Conservation (phyloP, 495 filamentous ascomycete genomes). For the Penicillium robsamsonii region DNA sequence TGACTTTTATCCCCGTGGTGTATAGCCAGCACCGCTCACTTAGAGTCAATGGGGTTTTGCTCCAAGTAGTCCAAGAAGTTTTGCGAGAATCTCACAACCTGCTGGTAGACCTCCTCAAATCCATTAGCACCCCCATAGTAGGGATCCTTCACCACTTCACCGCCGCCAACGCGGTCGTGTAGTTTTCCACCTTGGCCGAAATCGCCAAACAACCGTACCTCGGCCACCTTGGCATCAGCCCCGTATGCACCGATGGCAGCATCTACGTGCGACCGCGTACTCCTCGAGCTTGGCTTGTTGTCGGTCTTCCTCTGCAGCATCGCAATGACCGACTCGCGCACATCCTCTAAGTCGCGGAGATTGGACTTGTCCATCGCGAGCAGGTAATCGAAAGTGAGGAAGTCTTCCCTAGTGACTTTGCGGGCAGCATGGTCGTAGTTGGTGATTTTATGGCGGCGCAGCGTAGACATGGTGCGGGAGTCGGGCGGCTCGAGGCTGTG, state of each 20-base stretch:
- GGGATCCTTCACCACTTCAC: slow-evolving; percentile 80
- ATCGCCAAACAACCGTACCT: slow-evolving; percentile 81
- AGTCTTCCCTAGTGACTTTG: slow-evolving; percentile 69
- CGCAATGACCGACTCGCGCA: slow-evolving; percentile 50
- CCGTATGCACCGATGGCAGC: slow-evolving; percentile 33
- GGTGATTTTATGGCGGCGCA: slow-evolving; percentile 68
- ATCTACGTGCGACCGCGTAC: slow-evolving; percentile 27
- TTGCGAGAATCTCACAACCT: slow-evolving; percentile 73
- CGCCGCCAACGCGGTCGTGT: slow-evolving; percentile 65
- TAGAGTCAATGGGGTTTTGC: slow-evolving; percentile 13
- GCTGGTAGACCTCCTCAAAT: slow-evolving; percentile 84
- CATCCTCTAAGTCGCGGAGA: slow-evolving; percentile 62
- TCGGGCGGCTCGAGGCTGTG: slow-evolving; percentile 74
- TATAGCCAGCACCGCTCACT: background rate
- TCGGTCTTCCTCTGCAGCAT: slow-evolving; percentile 40
- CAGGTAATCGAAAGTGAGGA: slow-evolving; percentile 84
- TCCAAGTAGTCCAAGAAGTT: slow-evolving; percentile 62
- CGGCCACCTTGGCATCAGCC: slow-evolving; percentile 38
- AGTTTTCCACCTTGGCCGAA: slow-evolving; percentile 69
- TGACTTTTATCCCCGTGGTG: background rate
- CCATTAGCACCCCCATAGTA: slow-evolving; percentile 85
- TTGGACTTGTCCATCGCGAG: slow-evolving; percentile 94
- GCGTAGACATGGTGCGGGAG: slow-evolving; percentile 77
- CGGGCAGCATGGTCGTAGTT: slow-evolving; percentile 76
- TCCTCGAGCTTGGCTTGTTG: slow-evolving; percentile 27